Percentiles rank a stretch among this genome's conserved stretches.
Evolutionary conservation across 106 monocot genomes (phyloP).

Genomic region (Posidonia australis): DNA sequence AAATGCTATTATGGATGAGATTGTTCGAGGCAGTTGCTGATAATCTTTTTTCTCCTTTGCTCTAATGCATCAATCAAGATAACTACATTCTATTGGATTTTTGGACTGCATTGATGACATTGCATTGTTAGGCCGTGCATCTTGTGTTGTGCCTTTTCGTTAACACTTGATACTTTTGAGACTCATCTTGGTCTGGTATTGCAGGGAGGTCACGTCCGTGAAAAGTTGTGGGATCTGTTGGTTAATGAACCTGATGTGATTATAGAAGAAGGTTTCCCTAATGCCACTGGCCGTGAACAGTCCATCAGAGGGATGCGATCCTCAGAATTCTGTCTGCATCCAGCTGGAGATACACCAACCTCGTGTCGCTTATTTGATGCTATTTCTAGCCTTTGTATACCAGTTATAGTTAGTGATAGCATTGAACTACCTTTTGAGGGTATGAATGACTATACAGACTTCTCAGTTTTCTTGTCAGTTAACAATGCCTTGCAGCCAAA

Average conservation of each 20-base stretch:
- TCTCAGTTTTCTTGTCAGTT: conserved; percentile 63
- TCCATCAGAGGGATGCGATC: conserved; percentile 86
- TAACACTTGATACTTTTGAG: no score
- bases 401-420: conserved; percentile 72
- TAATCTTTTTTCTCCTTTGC: no score
- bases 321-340: conserved; percentile 91
- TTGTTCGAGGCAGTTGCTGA: no score
- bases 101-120: no score
- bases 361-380: conserved; percentile 97
- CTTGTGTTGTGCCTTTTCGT: no score
- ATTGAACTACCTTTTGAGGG: conserved; percentile 98
- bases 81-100: no score
- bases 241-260: conserved; percentile 55
- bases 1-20: no score
- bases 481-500: conserved; percentile 46
- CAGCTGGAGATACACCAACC: conserved; percentile 95
- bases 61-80: no score
- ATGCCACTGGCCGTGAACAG: conserved; percentile 86
- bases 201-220: conserved; percentile 77
- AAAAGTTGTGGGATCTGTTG: conserved; percentile 83
- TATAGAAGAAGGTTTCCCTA: conserved; percentile 96
- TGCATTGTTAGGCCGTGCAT: no score
- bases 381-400: conserved; percentile 79
- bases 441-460: conserved; percentile 68
- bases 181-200: neutral